phyloP scores from a whole-genome alignment of 257 asterid species.

The Dorcoceras hygrometricum region DNA sequence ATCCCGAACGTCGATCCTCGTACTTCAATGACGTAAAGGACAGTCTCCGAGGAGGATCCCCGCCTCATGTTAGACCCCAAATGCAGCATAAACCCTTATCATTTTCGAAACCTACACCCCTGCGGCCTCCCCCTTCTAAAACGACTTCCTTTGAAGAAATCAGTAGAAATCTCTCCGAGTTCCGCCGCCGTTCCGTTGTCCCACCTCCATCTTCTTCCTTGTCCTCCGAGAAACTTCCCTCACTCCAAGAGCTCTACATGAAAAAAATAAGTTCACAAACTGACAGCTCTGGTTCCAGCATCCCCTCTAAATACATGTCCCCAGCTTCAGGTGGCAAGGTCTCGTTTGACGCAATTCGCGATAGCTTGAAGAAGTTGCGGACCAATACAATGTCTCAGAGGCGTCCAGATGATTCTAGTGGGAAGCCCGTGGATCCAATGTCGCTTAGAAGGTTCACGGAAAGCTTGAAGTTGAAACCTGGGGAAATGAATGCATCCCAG shows the following conservation, averaged over 20 bases:
- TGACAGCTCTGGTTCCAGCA: background rate
- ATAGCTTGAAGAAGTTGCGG: conserved; percentile 17
- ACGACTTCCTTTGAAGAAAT: conserved; percentile 20
- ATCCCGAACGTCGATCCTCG: conserved; percentile 27
- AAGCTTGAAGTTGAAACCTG: conserved; percentile 13
- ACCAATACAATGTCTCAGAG: background rate
- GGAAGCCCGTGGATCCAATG: background rate
- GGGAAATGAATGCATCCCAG: conserved; percentile 10
- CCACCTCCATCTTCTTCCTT: conserved; percentile 26
- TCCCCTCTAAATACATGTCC: conserved; percentile 2
- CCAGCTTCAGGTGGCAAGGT: background rate
- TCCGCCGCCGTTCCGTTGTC: conserved; percentile 32
- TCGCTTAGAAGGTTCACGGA: conserved; percentile 18
- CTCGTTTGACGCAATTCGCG: conserved; percentile 17
- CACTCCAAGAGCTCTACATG: conserved; percentile 38
- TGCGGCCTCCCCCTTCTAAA: conserved; percentile 19
- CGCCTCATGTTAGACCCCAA: conserved; percentile 21
- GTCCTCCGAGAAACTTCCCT: conserved; percentile 11
- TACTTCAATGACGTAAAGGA: conserved; percentile 33
- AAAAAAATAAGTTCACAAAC: conserved; percentile 16
- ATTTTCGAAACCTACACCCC: conserved; percentile 6
- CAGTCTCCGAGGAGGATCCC: conserved; percentile 28
- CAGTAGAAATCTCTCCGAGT: conserved; percentile 29
- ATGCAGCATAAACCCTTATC: conserved; percentile 20
- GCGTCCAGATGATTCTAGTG: conserved; percentile 7